These are phyloP conservation scores for Zygotorulaspora sp. DNA, from an alignment of 805 yeast genomes.

Conservation along the genomic window DNA sequence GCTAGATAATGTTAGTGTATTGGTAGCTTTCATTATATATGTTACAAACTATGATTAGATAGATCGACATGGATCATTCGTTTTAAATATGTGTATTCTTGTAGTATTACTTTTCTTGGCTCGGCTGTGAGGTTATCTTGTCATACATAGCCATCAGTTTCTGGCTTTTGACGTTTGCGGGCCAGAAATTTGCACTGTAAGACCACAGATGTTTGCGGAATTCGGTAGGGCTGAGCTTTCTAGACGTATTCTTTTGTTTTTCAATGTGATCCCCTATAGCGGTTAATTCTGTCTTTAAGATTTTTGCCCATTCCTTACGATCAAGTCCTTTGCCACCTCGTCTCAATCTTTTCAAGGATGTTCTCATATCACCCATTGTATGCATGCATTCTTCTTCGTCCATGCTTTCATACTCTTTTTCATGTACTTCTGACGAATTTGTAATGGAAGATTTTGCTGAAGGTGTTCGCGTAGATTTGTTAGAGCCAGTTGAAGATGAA, in stretches of 20 bases:
- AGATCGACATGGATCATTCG: no score
- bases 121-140: constrained; percentile 37
- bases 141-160: constrained; percentile 75
- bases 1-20: background rate
- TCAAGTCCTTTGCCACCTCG: constrained; percentile 70
- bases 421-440: constrained; percentile 11
- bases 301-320: constrained; percentile 71
- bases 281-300: constrained; percentile 62
- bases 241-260: constrained; percentile 32
- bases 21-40: no score
- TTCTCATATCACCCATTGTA: constrained; percentile 59
- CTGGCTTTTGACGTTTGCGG: constrained; percentile 69
- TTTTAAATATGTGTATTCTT: no score
- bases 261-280: constrained; percentile 70
- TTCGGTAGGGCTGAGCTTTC: constrained; percentile 36
- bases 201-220: constrained; percentile 72
- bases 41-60: no score
- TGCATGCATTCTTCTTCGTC: constrained; percentile 66
- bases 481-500: constrained; percentile 6
- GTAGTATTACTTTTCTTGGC: background rate
- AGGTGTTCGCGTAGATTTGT: constrained; percentile 4
- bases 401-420: constrained; percentile 67
- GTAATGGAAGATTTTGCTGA: constrained; percentile 5
- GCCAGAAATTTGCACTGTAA: constrained; percentile 83
- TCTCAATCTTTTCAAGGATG: constrained; percentile 60